Conservation (phyloP, 2,329 filamentous ascomycete genomes). For the Xylaria arbuscula region DNA sequence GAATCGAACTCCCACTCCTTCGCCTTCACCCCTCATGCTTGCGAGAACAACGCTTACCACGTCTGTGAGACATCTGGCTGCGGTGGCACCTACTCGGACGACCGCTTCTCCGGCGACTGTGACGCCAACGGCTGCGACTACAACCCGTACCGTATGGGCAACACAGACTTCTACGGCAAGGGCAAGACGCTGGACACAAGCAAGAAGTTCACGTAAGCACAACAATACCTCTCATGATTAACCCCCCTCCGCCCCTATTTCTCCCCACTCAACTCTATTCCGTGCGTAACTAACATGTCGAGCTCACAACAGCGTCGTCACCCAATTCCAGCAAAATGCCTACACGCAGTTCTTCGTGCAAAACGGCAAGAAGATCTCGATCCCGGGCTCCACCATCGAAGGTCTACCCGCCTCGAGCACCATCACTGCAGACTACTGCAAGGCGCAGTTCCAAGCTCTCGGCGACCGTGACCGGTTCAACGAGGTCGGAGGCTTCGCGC, state of each 20-base stretch:
- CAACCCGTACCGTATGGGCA: constrained; percentile 74
- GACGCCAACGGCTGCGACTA: constrained; percentile 75
- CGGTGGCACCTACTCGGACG: constrained; percentile 60
- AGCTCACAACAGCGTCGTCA: constrained; percentile 59
- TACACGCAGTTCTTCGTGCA: constrained; percentile 71
- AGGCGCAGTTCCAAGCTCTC: constrained; percentile 62
- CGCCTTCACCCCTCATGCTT: constrained; percentile 71
- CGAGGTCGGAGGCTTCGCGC: constrained; percentile 63
- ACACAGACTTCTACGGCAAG: constrained; percentile 69
- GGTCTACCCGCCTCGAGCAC: constrained; percentile 44
- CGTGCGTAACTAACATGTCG: constrained; percentile 9
- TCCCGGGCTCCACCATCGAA: constrained; percentile 51
- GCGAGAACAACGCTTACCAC: constrained; percentile 59
- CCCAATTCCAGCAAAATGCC: constrained; percentile 62
- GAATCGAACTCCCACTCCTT: constrained; percentile 71
- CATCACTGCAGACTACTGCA: constrained; percentile 68
- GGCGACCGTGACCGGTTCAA: constrained; percentile 64
- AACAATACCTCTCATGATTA: not conserved
- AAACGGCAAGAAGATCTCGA: constrained; percentile 61
- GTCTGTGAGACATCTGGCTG: constrained; percentile 61
- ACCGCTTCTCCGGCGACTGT: constrained; percentile 69
- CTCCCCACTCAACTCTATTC: no score
- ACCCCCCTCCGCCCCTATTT: no score
- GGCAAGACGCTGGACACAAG: constrained; percentile 67
- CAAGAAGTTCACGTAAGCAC: constrained; percentile 62